Conservation (phyloP, 2,329 filamentous ascomycete species). For the Penicillium polonicum region DNA sequence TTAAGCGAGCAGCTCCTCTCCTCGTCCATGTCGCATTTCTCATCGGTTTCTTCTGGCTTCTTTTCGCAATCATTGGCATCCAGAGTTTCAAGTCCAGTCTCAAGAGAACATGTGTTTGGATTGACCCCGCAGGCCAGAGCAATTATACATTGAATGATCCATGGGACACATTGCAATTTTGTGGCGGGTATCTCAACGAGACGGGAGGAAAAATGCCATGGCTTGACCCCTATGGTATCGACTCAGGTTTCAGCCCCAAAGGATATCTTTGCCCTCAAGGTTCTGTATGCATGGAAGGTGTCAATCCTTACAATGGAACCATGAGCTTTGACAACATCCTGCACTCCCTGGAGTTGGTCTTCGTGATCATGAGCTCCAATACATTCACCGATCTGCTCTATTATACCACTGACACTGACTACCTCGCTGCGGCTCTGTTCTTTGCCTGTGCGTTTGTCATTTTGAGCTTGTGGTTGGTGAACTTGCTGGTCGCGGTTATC, state of each 20-base stretch:
- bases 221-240: slow-evolving; percentile 59
- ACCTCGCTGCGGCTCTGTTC: slow-evolving; percentile 78
- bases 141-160: slow-evolving; percentile 49
- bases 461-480: slow-evolving; percentile 93
- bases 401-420: slow-evolving; percentile 87
- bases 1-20: slow-evolving; percentile 91
- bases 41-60: slow-evolving; percentile 94
- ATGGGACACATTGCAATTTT: slow-evolving; percentile 70
- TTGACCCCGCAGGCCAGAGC: slow-evolving; percentile 55
- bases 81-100: slow-evolving; percentile 92
- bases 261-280: slow-evolving; percentile 84
- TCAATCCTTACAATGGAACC: slow-evolving; percentile 78
- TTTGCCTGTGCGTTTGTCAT: slow-evolving; percentile 75
- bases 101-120: slow-evolving; percentile 74
- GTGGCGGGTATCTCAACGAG: slow-evolving; percentile 72
- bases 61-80: slow-evolving; percentile 94
- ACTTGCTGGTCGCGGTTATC: slow-evolving; percentile 91
- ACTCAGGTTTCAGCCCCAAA: slow-evolving; percentile 58
- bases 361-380: slow-evolving; percentile 97
- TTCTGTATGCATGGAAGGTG: slow-evolving; percentile 76
- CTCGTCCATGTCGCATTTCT: slow-evolving; percentile 91
- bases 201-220: slow-evolving; percentile 65
- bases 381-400: slow-evolving; percentile 96
- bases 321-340: slow-evolving; percentile 94
- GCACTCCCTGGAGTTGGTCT: slow-evolving; percentile 88